Evolutionary conservation across 257 asterid genomes (phyloP).

Genomic region (Primulina eburnea): DNA sequence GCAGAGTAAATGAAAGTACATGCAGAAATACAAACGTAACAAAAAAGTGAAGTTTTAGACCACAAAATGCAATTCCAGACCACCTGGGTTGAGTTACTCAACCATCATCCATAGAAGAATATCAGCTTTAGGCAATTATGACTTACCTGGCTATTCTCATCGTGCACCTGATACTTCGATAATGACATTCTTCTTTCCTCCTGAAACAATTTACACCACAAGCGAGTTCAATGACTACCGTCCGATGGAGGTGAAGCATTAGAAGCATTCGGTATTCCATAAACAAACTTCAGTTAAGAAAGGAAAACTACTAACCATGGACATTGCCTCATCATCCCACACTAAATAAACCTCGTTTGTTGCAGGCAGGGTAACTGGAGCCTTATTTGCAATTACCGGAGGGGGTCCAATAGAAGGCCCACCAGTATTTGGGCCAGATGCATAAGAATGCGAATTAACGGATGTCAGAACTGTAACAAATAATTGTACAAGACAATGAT

Average conservation of each 20-base stretch:
- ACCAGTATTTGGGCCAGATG: slow-evolving; percentile 91
- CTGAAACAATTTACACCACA: slow-evolving; percentile 35
- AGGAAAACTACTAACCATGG: slow-evolving; percentile 64
- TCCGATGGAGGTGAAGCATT: slow-evolving; percentile 7
- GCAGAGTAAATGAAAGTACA: slow-evolving; percentile 23
- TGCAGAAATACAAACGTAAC: slow-evolving; percentile 29
- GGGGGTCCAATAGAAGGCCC: slow-evolving; percentile 99
- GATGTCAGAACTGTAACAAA: slow-evolving; percentile 35
- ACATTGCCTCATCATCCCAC: slow-evolving; percentile 99
- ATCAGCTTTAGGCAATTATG: slow-evolving; percentile 35
- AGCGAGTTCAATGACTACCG: slow-evolving; percentile 15
- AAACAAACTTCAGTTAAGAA: slow-evolving; percentile 7
- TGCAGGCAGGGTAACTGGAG: slow-evolving; percentile 77
- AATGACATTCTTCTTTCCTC: slow-evolving; percentile 99
- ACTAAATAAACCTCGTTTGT: slow-evolving; percentile 89
- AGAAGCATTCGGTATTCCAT: neutral
- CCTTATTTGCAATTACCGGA: slow-evolving; percentile 89
- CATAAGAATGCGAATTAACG: slow-evolving; percentile 82
- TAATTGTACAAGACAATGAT: slow-evolving; percentile 1
- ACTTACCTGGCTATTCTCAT: slow-evolving; percentile 99
- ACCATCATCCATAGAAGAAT: slow-evolving; percentile 39
- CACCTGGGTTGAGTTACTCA: slow-evolving; percentile 60
- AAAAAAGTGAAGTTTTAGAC: slow-evolving; percentile 43
- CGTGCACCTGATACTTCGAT: slow-evolving; percentile 98
- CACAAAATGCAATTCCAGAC: slow-evolving; percentile 37